Evolutionary conservation across 164 flowering plant genomes (phyloP).

Genomic region (Aristolochia fimbriata): DNA sequence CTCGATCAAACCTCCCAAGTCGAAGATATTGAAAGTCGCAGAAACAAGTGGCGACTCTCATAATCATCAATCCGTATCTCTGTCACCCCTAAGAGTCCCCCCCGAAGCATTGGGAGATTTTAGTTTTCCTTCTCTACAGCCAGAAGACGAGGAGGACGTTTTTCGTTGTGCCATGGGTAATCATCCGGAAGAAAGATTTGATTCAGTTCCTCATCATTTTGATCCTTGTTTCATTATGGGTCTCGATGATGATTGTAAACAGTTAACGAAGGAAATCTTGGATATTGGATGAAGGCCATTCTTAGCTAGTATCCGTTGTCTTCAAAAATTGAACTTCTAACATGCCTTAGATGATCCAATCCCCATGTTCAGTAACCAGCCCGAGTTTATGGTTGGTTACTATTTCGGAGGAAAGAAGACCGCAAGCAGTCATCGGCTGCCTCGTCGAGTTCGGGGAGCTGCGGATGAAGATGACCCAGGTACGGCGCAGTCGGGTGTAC

Average conservation of each 20-base stretch:
- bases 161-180: conserved; percentile 7
- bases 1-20: conserved; percentile 35
- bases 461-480: not conserved
- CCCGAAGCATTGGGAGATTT: conserved; percentile 13
- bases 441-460: not conserved
- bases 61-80: conserved; percentile 11
- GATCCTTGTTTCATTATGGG: conserved; percentile 25
- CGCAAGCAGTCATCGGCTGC: not conserved
- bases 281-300: conserved; percentile 24
- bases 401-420: not conserved
- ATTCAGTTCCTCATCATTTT: conserved; percentile 24
- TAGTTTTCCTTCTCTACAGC: not conserved
- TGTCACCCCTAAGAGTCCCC: conserved; percentile 7
- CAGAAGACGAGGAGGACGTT: conserved; percentile 9
- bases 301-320: too few relatives aligned
- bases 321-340: not conserved
- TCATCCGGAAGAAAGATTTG: conserved; percentile 13
- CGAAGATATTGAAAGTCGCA: conserved; percentile 28
- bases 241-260: conserved; percentile 36
- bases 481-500: not conserved
- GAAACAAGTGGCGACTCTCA: conserved; percentile 24
- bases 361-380: not conserved
- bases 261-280: conserved; percentile 20
- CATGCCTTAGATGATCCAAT: not conserved
- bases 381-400: not conserved